Evolutionary conservation across 2,329 filamentous ascomycete genomes (phyloP).

Genomic region (Ascocoryne sarcoides): DNA sequence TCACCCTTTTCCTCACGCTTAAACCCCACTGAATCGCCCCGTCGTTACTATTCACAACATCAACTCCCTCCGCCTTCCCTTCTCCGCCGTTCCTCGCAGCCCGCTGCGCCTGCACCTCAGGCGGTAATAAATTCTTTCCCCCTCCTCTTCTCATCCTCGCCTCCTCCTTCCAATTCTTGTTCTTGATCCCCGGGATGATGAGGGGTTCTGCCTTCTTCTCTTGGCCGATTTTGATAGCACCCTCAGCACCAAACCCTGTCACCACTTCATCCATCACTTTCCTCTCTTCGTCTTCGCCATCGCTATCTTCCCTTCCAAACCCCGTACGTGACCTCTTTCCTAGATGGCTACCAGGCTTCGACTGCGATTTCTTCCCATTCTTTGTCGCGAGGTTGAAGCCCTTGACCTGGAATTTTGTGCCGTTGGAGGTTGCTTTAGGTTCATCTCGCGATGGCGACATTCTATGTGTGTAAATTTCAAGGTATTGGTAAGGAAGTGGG

Average conservation of each 20-base stretch:
- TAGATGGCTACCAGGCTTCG: conserved; percentile 18
- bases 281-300: conserved; percentile 43
- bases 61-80: conserved; percentile 30
- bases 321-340: conserved; percentile 35
- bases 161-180: conserved; percentile 56
- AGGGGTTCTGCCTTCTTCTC: conserved; percentile 33
- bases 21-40: conserved; percentile 37
- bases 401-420: conserved; percentile 29
- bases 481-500: no score
- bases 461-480: conserved; percentile 2
- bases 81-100: conserved; percentile 20
- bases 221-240: conserved; percentile 30
- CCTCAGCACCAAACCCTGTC: conserved; percentile 41
- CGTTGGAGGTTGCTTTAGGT: conserved; percentile 10
- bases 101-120: conserved; percentile 34
- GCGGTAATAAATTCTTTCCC: conserved; percentile 47
- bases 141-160: conserved; percentile 30
- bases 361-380: conserved; percentile 22
- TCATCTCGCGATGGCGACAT: conserved; percentile 23
- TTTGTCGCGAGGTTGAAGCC: conserved; percentile 33
- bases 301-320: conserved; percentile 38
- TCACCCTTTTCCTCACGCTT: conserved; percentile 35
- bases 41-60: conserved; percentile 40
- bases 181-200: conserved; percentile 49
- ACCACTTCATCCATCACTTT: conserved; percentile 37